Evolutionary conservation across 2,329 filamentous ascomycete species (phyloP).

Genomic region (Corinectria fuckeliana): DNA sequence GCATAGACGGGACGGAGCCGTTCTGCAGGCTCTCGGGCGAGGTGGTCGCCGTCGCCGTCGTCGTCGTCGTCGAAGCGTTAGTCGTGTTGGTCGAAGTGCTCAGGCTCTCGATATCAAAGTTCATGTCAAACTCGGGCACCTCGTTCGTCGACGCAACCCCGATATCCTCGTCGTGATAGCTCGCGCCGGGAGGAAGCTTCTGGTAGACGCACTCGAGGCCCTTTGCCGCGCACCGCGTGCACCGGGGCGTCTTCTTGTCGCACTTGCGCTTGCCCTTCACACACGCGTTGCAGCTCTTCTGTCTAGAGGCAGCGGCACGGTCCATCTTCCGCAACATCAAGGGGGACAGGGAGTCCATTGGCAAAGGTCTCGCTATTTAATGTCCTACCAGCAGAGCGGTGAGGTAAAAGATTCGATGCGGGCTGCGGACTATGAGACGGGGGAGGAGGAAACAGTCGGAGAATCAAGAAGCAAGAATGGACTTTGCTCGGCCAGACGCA

Average conservation of each 20-base stretch:
- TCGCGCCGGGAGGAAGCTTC: conserved; percentile 40
- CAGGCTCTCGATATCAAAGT: conserved; percentile 44
- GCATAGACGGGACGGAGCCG: conserved; percentile 28
- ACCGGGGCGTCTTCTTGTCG: conserved; percentile 52
- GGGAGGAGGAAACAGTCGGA: not conserved
- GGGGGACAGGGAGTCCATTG: conserved; percentile 37
- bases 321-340: conserved; percentile 40
- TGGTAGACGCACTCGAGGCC: conserved; percentile 51
- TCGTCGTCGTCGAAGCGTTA: conserved; percentile 34
- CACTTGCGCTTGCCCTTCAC: conserved; percentile 56
- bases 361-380: conserved; percentile 11
- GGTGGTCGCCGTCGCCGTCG: conserved; percentile 25
- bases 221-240: conserved; percentile 51
- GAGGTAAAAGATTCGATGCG: not conserved
- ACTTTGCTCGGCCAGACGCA: not conserved
- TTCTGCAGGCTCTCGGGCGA: conserved; percentile 40
- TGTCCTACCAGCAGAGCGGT: conserved; percentile 7
- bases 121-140: conserved; percentile 46
- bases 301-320: conserved; percentile 51
- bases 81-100: conserved; percentile 34
- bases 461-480: not conserved
- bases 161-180: conserved; percentile 32
- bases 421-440: not conserved
- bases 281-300: conserved; percentile 58
- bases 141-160: conserved; percentile 20